Conservation (phyloP, 345 rosid species). For the Ceriops tagal region DNA sequence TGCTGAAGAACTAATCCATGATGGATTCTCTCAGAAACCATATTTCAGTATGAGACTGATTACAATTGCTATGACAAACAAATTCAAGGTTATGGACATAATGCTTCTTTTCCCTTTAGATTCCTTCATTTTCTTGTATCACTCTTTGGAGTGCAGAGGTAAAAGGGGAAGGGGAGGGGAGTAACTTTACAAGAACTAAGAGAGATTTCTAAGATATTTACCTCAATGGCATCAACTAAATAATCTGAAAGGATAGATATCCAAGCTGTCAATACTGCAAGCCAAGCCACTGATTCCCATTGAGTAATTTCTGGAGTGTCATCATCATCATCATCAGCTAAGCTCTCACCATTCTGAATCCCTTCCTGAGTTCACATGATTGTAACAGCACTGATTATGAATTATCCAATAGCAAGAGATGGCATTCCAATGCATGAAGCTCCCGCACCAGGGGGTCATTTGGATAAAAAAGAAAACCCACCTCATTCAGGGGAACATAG, state of each 20-base stretch:
- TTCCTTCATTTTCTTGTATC: too few species aligned
- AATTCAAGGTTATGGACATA: not conserved
- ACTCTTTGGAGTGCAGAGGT: too few species aligned
- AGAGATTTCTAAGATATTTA: slow-evolving; percentile 15
- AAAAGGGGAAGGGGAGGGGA: too few species aligned
- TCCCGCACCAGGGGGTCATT: too few species aligned
- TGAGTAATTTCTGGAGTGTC: slow-evolving; percentile 80
- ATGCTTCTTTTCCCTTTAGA: too few species aligned
- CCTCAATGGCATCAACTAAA: slow-evolving; percentile 89
- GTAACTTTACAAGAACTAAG: too few species aligned
- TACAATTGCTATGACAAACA: not conserved
- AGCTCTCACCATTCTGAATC: slow-evolving; percentile 38
- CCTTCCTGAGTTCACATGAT: slow-evolving; percentile 52
- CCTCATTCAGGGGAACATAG: slow-evolving; percentile 61
- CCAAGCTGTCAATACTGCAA: slow-evolving; percentile 82
- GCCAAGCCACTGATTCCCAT: slow-evolving; percentile 86
- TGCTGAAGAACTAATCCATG: not conserved
- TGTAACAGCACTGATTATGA: slow-evolving; percentile 10
- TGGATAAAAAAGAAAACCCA: slow-evolving; percentile 26
- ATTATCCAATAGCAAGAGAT: not conserved
- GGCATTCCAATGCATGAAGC: not conserved
- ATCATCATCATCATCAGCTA: slow-evolving; percentile 33
- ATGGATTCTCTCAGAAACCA: slow-evolving; percentile 2
- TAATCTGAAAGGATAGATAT: slow-evolving; percentile 82
- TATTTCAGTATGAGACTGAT: not conserved